Percentiles rank a stretch among this genome's conserved stretches.
phyloP scores from a whole-genome alignment of 768 basidiomycete species.

The Leccinellum luteum region DNA sequence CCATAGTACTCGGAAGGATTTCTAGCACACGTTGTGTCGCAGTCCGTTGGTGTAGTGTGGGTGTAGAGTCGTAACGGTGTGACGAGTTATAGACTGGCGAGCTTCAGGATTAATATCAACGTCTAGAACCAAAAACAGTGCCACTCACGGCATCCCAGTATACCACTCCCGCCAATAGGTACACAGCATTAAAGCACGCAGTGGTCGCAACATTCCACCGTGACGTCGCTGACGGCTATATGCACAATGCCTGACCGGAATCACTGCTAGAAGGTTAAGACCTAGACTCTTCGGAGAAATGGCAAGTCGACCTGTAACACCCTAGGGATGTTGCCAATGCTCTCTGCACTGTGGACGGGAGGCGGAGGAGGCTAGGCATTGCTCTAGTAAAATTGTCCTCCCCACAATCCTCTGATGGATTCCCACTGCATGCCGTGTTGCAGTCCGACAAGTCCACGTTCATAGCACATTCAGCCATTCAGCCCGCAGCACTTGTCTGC shows the following conservation, averaged over 20 bases:
- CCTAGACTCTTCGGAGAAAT: neutral
- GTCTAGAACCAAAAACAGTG: constrained; percentile 19
- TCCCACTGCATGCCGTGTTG: constrained; percentile 59
- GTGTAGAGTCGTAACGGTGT: constrained; percentile 19
- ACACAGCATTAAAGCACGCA: constrained; percentile 43
- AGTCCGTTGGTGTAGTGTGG: constrained; percentile 45
- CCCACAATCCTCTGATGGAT: constrained; percentile 57
- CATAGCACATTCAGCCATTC: constrained; percentile 28
- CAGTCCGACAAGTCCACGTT: constrained; percentile 52
- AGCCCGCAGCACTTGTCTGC: too few relatives aligned
- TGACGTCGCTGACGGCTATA: constrained; percentile 41
- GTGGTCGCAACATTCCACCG: constrained; percentile 47
- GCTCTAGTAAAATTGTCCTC: constrained; percentile 61
- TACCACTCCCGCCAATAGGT: constrained; percentile 44
- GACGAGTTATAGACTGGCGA: constrained; percentile 25
- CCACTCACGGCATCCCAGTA: constrained; percentile 47
- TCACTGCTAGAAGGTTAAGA: constrained; percentile 28
- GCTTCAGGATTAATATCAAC: constrained; percentile 40
- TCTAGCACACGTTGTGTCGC: constrained; percentile 36
- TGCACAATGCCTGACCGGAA: constrained; percentile 32
- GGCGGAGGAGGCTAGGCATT: constrained; percentile 49
- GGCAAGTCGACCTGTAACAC: constrained; percentile 58
- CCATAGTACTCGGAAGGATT: constrained; percentile 61
- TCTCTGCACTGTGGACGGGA: constrained; percentile 48
- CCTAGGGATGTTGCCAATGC: constrained; percentile 62